Base-by-base conservation (phyloP, 495 filamentous ascomycete genomes). In the Acidiella bohemica region DNA sequence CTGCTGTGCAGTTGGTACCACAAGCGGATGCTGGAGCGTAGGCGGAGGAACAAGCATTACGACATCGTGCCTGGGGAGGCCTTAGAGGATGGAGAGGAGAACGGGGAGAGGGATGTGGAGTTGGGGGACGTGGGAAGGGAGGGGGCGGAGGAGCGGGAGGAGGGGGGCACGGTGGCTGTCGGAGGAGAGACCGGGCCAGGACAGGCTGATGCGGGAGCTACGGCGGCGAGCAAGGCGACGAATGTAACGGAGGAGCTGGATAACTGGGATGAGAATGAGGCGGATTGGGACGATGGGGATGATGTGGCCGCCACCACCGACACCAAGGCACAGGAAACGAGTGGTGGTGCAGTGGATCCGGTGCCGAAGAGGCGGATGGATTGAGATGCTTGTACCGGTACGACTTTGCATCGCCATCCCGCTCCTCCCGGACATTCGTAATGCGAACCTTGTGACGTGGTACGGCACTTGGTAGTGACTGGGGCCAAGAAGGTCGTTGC, bases 1-100 rank as follows among this genome's bases (percentile, higher is more conserved):
- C 76, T 69, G 5, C 53, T 93, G 21, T 87, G 81, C 53, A 75
- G 73, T 40, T 85, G 82, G 79, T 97, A 96, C 47, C 90, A 97
- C 61, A 80, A 80, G 44, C 75, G 90, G 28, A 96, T 96, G 92
- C 65, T 97, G 34, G 86, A 95, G 55, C 68, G 90, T 36, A 84
- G 84, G 52, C 72, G 92, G 33, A 64, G 75, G 53, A 74, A 74
- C 30, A 81, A 78, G 46, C 69, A 72, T 26, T 87, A 92, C 49
- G 66, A 68, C 14, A 60, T 74, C 12, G 75, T 83, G 24, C 67
- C 26, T 2, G 28, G 28, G 4, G 41, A 36, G 4, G 61, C 60
- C 1, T n/a, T n/a, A n/a, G 66, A 64, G 18, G 70, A 68, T 25
- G 55, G 63, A 11, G 73, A 75, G 39, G 54, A 55, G 14, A 46